Percentiles rank a stretch among this genome's conserved stretches.
Conservation (phyloP, 164 flowering plant genomes). For the Cinnamomum micranthum region DNA sequence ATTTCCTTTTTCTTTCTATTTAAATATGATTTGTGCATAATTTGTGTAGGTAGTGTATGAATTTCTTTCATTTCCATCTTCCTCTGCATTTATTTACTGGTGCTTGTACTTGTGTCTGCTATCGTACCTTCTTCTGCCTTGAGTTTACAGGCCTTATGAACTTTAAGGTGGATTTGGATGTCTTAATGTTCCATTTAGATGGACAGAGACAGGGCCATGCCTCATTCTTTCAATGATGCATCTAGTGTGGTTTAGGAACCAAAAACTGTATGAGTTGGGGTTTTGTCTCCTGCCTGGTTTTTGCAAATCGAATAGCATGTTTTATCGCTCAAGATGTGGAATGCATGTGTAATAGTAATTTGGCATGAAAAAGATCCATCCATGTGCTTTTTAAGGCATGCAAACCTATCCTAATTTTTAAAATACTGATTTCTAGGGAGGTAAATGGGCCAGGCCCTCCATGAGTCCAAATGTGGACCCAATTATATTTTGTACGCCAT, state of each 20-base stretch:
- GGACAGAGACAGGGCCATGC: neutral
- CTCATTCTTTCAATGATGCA: neutral
- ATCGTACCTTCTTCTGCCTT: neutral
- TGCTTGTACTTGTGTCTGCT: neutral
- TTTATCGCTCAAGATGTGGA: neutral
- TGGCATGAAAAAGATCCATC: neutral
- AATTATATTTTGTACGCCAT: no score
- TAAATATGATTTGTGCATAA: neutral
- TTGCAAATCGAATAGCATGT: neutral
- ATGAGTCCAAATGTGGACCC: no score
- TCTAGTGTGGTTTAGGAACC: no score
- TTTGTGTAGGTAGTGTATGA: neutral
- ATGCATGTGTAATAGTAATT: neutral
- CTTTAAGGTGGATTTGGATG: neutral
- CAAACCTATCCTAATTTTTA: no score
- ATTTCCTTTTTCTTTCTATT: neutral
- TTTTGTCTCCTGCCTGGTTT: neutral
- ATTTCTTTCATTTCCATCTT: neutral
- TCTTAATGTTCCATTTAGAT: neutral
- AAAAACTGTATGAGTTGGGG: neutral
- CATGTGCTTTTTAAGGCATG: neutral
- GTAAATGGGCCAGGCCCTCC: no score
- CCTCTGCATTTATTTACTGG: neutral
- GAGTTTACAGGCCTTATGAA: neutral
- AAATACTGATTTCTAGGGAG: no score